Evolutionary conservation across 495 filamentous ascomycete genomes (phyloP), one percentile per base, ranked within the genome.

Genomic region (Tuber borchii): DNA sequence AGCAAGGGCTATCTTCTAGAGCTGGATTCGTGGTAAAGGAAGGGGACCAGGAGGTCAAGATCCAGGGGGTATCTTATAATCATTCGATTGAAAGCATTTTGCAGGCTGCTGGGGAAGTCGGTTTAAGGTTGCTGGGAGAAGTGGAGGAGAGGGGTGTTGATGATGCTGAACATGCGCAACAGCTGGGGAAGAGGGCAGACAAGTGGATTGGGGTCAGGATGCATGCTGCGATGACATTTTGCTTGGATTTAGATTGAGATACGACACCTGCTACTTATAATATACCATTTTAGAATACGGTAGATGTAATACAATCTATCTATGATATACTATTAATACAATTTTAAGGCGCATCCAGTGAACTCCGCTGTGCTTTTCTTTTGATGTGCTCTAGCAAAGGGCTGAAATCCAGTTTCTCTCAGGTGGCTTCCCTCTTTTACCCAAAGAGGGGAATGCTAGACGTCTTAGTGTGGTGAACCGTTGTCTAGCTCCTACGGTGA

Each of bases 191-290:
- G 72, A 88, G 91, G 77, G 90, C 88, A 56, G 85, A 78, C 83
- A 93, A 93, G 77, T 93, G 91, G 91, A 84, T 91, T 81, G 90
- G 91, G 10, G 78, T 89, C 43, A 88, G 83, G 75, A 89, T 91
- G 73, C 77, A 79, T 72, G 68, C 65, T 92, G 90, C 90, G 89
- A 89, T 87, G 91, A 87, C 39, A 77, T 89, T 71, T 85, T 89
- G 80, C 85, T 91, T 76, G 86, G 85, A 71, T 26, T 20, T 45
- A 45, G 43, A 45, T n/a, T 44, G 26, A 17, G 70, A 45, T 17
- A 8, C 56, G 56, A 19, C 16, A 34, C 56, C 56, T 34, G 31
- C 6, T 65, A 65, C 6, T 65, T 65, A 65, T 56, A 7, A 34
- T 17, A 34, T 34, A 65, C 5, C 56, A 34, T 34, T 26, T 34